A percentile compares a stretch with the other conserved stretches of the same genome.
phyloP scores from a whole-genome alignment of 1,139 yeast species.

The Taphrina confusa region DNA sequence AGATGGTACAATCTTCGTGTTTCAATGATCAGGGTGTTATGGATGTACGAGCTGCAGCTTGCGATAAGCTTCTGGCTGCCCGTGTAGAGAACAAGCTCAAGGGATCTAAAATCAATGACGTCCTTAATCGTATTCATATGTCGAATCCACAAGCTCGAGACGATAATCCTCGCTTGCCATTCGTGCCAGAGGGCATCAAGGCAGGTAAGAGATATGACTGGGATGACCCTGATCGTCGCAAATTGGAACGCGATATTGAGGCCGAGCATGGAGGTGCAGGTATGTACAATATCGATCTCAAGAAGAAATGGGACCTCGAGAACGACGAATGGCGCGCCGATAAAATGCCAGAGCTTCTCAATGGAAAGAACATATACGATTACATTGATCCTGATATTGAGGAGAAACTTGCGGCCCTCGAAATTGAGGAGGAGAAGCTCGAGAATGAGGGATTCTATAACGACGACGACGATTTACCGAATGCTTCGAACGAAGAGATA shows the following conservation, averaged over 20 bases:
- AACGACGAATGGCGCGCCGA: slow-evolving; percentile 98
- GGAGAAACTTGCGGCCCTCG: slow-evolving; percentile 87
- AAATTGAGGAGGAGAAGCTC: slow-evolving; percentile 93
- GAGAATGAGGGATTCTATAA: slow-evolving; percentile 95
- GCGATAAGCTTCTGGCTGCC: slow-evolving; percentile 91
- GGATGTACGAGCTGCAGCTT: slow-evolving; percentile 95
- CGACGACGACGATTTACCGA: slow-evolving; percentile 61
- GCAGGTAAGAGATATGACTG: slow-evolving; percentile 65
- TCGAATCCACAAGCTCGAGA: slow-evolving; percentile 88
- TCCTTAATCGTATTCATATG: slow-evolving; percentile 92
- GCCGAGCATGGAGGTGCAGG: slow-evolving; percentile 98
- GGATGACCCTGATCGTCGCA: slow-evolving; percentile 79
- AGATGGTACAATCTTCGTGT: slow-evolving; percentile 90
- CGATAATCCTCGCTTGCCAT: slow-evolving; percentile 70
- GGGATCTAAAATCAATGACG: slow-evolving; percentile 86
- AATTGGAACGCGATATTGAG: slow-evolving; percentile 83
- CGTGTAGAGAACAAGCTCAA: slow-evolving; percentile 96
- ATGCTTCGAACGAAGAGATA: slow-evolving; percentile 64
- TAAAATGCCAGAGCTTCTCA: slow-evolving; percentile 91
- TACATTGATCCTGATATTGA: slow-evolving; percentile 95
- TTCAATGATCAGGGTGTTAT: slow-evolving; percentile 91
- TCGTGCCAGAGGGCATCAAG: slow-evolving; percentile 72
- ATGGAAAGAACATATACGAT: slow-evolving; percentile 96
- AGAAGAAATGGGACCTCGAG: slow-evolving; percentile 75
- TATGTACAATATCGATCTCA: slow-evolving; percentile 88